phyloP scores from a whole-genome alignment of 257 asterid genomes.

The Echium plantagineum region DNA sequence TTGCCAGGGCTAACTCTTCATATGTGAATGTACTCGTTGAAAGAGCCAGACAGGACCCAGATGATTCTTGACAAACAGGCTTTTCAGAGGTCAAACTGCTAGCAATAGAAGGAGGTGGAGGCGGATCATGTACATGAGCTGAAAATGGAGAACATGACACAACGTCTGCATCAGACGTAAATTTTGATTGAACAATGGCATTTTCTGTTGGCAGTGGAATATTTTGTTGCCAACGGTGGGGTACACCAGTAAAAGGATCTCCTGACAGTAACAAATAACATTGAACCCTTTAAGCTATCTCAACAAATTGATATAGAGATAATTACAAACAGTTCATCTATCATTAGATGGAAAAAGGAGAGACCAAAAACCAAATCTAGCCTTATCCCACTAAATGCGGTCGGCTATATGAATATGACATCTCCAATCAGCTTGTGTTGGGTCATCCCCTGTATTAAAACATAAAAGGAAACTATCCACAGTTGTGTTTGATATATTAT shows the following conservation, averaged over 20 bases:
- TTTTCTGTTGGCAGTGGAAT: slow-evolving; percentile 22
- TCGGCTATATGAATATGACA: too few species aligned
- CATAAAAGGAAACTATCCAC: too few species aligned
- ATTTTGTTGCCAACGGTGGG: slow-evolving; percentile 24
- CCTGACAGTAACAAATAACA: slow-evolving; percentile 19
- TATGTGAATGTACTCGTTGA: slow-evolving; percentile 51
- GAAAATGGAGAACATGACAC: slow-evolving; percentile 25
- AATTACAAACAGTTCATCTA: neutral
- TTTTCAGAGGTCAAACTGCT: slow-evolving; percentile 34
- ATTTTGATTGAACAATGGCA: slow-evolving; percentile 19
- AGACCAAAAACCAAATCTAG: too few species aligned
- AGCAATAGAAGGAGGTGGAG: slow-evolving; percentile 27
- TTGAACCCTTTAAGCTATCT: neutral
- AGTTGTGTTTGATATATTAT: too few species aligned
- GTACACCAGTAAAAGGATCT: slow-evolving; percentile 25
- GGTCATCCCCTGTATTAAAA: too few species aligned
- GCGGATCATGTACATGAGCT: slow-evolving; percentile 27
- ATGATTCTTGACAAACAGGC: slow-evolving; percentile 14
- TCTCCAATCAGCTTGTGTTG: too few species aligned
- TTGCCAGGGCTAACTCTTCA: slow-evolving; percentile 64
- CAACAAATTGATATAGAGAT: neutral
- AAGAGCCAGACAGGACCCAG: slow-evolving; percentile 17
- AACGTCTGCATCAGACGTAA: slow-evolving; percentile 18
- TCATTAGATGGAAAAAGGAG: neutral
- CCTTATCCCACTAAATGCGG: too few species aligned